Evolutionary conservation across 192 early-diverging fungal genomes (phyloP), one percentile per base, ranked within the genome.

Genomic region (Dimargaris cristalligena): DNA sequence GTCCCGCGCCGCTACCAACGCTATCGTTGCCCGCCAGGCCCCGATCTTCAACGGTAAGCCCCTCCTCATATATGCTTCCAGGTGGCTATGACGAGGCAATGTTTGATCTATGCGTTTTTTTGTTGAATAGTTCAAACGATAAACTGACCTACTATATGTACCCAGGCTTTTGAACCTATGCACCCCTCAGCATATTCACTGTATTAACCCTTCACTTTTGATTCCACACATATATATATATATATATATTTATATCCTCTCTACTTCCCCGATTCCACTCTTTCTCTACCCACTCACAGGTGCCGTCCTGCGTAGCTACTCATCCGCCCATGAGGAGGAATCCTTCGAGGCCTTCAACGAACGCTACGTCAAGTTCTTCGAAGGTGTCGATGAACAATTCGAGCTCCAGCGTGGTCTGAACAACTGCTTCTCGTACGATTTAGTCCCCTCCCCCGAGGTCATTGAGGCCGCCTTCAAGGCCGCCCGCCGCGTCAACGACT

Each of bases 361-460:
- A 63, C 86, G 85, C 58, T 88, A 85, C 62, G 78, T 85, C 65
- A 78, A 80, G 69, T 88, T 88, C 66, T 90, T 90, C 70, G 83
- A 88, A 59, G 78, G 80, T 59, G 85, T 85, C 55, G 87, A 90
- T 54, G 93, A 99, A 76, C 80, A 88, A 65, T 96, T 94, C 74
- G 95, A 99, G 79, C 80, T 99, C 44, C 90, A 96, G 79, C 83
- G 92, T 64, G 92, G 93, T 31, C 78, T 99, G 68, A 97, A 96
- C 81, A 92, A 99, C 73, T 86, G 89, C 72, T 97, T 96, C 69
- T 84, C 89, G 44, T 88, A 92, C 67, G 91, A 98, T 78, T 81
- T 94, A 69, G 90, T 92, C 26, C 95, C 95, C 34, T 74, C 86
- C n/a, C 73, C 88, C 60, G 81, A 84, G 45, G 88, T 97, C 34